Evolutionary conservation across 495 filamentous ascomycete genomes (phyloP), one percentile per base, ranked within the genome.

Genomic region (Hypoxylon crocopeplum): DNA sequence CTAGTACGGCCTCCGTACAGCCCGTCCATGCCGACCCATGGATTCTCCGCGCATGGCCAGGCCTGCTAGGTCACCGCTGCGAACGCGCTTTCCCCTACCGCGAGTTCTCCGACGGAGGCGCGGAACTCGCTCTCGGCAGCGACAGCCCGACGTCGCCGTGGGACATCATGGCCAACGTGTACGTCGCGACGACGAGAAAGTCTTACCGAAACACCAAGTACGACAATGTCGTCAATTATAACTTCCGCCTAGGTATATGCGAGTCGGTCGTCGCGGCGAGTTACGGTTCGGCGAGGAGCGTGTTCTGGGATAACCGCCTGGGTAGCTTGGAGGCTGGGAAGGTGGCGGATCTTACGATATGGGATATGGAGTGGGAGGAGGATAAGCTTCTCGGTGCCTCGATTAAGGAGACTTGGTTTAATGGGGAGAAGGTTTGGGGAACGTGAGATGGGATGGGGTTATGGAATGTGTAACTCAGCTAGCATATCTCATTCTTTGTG

Each of bases 21-120:
- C 83, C 85, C 0, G 83, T 86, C 0, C 85, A 88, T 51, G 76
- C 82, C 1, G 84, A 88, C 50, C 84, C 85, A 2, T 83, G 83
- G n/a, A 85, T 86, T 30, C 75, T 87, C 10, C 73, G 75, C 2
- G 84, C 82, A 0, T 87, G 84, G 84, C 82, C 82, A 5, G 67
- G 56, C n/a, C 67, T 87, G 24, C 65, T 87, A 1, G 84, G 84
- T 13, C 72, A 81, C 17, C 72, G 84, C 13, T 80, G 80, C 51
- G 65, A 66, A 25, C 73, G 85, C 5, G 82, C 82, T 1, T 88
- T 88, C 57, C 81, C 85, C 0, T 88, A 88, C 66, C 75, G 77
- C 21, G 84, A 88, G 46, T 86, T 86, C 54, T 70, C 75, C 0
- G 79, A 82, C 46, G 61, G 72, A 2, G 82, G 81, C 3, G 81